Evolutionary conservation across 139 green algal species (phyloP).

Genomic region (Micractinium conductrix): DNA sequence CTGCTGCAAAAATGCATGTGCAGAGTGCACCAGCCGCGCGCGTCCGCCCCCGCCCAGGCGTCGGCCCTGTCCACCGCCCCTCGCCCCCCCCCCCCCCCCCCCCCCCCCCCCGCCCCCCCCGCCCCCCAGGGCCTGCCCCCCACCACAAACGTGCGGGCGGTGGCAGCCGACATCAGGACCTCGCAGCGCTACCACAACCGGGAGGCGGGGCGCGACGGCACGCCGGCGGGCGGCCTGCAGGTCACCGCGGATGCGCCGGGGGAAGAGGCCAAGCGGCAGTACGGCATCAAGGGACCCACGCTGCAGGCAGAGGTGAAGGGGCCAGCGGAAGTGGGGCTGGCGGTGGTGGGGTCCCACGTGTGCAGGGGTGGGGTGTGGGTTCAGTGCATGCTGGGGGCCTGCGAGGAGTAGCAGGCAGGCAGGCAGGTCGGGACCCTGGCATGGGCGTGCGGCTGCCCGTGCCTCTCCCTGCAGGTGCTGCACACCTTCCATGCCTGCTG

Average conservation of each 20-base stretch:
- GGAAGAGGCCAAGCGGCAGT: conserved; percentile 36
- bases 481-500: too few species aligned
- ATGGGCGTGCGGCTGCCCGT: too few species aligned
- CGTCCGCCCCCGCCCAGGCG: too few species aligned
- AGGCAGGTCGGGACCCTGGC: too few species aligned
- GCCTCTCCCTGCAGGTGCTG: too few species aligned
- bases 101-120: neutral
- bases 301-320: conserved; percentile 32
- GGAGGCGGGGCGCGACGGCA: neutral
- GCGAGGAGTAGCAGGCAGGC: too few species aligned
- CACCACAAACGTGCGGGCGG: conserved; percentile 61
- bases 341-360: too few species aligned
- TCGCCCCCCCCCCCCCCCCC: neutral
- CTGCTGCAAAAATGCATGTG: too few species aligned
- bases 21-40: too few species aligned
- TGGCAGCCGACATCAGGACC: conserved; percentile 36
- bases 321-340: too few species aligned
- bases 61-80: too few species aligned
- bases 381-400: neutral
- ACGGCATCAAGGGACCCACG: conserved; percentile 37
- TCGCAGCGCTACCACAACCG: conserved; percentile 20
- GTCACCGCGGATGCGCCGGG: conserved; percentile 29
- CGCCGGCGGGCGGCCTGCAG: neutral
- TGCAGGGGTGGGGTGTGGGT: neutral
- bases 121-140: conserved; percentile 68